Percentiles rank a stretch among this genome's conserved stretches.
phyloP scores from a whole-genome alignment of 2,329 filamentous ascomycete genomes.

The Diaporthe ampelina region DNA sequence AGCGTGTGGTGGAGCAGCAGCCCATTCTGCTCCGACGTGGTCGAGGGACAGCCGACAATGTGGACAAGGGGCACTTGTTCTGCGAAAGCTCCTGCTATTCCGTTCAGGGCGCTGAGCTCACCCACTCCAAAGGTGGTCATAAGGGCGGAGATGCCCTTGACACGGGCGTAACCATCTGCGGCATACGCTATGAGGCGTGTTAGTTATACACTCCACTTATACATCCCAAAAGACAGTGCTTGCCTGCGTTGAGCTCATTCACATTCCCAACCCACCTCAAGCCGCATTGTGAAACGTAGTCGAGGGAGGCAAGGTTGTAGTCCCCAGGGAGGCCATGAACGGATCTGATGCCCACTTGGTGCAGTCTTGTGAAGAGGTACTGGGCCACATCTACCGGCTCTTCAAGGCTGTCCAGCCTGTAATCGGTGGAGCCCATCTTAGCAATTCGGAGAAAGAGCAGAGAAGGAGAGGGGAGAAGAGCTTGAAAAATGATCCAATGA shows the following conservation, averaged over 20 bases:
- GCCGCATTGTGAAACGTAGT: constrained; percentile 71
- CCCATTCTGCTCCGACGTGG: constrained; percentile 61
- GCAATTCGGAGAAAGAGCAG: neutral
- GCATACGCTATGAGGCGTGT: constrained; percentile 70
- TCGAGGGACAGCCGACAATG: constrained; percentile 70
- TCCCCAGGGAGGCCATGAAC: constrained; percentile 80
- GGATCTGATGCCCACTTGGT: constrained; percentile 74
- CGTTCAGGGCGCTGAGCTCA: constrained; percentile 81
- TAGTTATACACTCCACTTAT: constrained; percentile 38
- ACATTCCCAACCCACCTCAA: constrained; percentile 78
- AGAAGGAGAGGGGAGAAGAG: neutral
- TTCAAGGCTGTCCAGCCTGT: constrained; percentile 58
- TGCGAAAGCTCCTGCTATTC: constrained; percentile 79
- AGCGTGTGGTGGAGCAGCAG: constrained; percentile 77
- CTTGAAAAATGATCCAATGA: neutral
- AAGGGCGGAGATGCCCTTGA: constrained; percentile 78
- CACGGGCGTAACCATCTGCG: constrained; percentile 83
- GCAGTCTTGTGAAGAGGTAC: constrained; percentile 76
- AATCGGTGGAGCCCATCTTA: constrained; percentile 51
- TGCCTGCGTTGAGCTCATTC: constrained; percentile 81
- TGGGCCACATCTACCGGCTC: constrained; percentile 73
- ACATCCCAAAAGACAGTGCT: constrained; percentile 45
- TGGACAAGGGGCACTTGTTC: constrained; percentile 81
- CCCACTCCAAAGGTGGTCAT: constrained; percentile 84
- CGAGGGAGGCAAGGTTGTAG: constrained; percentile 78